Evolutionary conservation across 2,329 filamentous ascomycete species (phyloP), one percentile per base, ranked within the genome.

Genomic region (Teratosphaeria viscida): DNA sequence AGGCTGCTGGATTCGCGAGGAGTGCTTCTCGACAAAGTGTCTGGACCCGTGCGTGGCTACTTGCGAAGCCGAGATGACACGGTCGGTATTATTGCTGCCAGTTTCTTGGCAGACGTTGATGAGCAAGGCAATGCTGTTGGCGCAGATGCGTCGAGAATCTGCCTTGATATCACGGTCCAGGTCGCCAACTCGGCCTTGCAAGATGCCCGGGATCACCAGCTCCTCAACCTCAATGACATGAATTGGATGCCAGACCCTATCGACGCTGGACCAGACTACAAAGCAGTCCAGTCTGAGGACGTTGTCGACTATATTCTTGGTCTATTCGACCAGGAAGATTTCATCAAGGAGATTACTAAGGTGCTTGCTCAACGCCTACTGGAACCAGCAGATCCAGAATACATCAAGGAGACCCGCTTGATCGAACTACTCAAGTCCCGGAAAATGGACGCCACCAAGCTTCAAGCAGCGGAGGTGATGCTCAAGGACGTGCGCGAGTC

Each of bases 391-490:
- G 78, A 82, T 19, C 69, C 73, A 1, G 79, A 83, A 27, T 95
- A 91, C 66, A 82, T 88, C 61, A 90, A 90, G 72, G 94, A 89
- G 73, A 83, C 89, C 58, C 87, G 88, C 59, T 88, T 96, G 4
- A 81, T 97, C 5, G 86, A 92, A 60, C 81, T 97, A 10, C 81
- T 99, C 61, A 96, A 96, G 76, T 82, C 89, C 62, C 85, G 92
- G 8, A 56, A 56, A 16, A 92, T 96, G 59, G 92, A 92, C 27
- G 90, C 96, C 65, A 81, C 83, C 32, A 85, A 90, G 16, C 78
- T 99, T 54, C 94, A 97, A 71, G 89, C 89, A 55, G 96, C 92
- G 73, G 92, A 99, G 71, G 94, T 99, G 68, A 99, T 99, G 94
- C 83, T 99, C 60, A 89, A 88, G 64, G 94, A 99, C 71, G 88